These are phyloP conservation scores for Anthracocystis setariae DNA, from an alignment of 1,284 basidiomycete genomes.

Conservation along the genomic window DNA sequence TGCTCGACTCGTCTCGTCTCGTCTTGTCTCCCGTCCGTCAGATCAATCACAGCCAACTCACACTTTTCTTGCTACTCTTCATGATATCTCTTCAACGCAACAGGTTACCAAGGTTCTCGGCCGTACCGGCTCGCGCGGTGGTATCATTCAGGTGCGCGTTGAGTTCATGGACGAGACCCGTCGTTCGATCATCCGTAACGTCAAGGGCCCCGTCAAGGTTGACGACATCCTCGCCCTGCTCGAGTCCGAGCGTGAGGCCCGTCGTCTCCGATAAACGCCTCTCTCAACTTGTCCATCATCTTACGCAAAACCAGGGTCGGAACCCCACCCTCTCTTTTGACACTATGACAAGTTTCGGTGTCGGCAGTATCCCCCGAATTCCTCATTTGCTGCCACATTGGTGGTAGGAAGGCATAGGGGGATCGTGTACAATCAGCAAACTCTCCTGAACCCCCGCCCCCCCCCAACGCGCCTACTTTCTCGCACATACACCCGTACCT, in stretches of 20 bases:
- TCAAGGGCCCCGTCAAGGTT: conserved; percentile 96
- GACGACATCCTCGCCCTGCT: conserved; percentile 97
- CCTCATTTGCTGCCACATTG: conserved; percentile 1
- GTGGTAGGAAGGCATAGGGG: not conserved
- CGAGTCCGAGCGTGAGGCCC: conserved; percentile 99
- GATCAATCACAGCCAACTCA: conserved; percentile 16
- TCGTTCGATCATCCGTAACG: conserved; percentile 98
- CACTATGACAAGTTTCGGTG: conserved; percentile 2
- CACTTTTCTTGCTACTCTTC: conserved; percentile 2
- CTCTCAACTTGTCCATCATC: not conserved
- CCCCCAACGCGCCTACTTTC: conserved; percentile 14
- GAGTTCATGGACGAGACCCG: conserved; percentile 99
- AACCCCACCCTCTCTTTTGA: conserved; percentile 32
- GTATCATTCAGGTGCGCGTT: conserved; percentile 99
- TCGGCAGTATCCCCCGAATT: conserved; percentile 6
- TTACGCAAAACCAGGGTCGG: conserved; percentile 21
- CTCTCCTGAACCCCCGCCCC: conserved; percentile 9
- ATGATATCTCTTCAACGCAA: not conserved
- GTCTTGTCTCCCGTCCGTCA: not conserved
- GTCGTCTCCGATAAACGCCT: conserved; percentile 70
- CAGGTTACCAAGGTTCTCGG: conserved; percentile 83
- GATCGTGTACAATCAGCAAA: conserved; percentile 53
- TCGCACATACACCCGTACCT: conserved; percentile 16
- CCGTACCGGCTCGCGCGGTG: conserved; percentile 98
- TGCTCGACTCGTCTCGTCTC: not conserved